Evolutionary conservation across 169 alveolate genomes (phyloP).

Genomic region (Theileria parva): DNA sequence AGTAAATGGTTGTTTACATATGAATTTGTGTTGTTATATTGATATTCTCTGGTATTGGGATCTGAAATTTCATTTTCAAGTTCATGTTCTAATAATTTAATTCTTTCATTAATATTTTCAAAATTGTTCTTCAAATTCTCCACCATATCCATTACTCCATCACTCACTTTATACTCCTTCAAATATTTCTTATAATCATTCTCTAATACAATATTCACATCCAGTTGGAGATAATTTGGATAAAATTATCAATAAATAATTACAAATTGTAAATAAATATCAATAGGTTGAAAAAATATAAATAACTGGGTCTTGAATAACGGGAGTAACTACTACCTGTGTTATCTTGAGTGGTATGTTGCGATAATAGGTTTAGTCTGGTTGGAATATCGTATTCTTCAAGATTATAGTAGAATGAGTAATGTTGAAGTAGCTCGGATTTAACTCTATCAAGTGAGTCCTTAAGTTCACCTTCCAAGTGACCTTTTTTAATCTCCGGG

Average conservation of each 20-base stretch:
- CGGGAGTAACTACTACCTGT: not conserved
- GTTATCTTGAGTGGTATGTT: slow-evolving; percentile 13
- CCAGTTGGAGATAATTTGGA: not conserved
- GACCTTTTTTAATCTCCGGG: slow-evolving; percentile 34
- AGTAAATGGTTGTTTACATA: not conserved
- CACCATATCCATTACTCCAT: slow-evolving; percentile 46
- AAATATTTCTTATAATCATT: not conserved
- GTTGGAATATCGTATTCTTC: slow-evolving; percentile 54
- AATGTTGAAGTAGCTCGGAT: slow-evolving; percentile 53
- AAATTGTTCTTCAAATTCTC: slow-evolving; percentile 50
- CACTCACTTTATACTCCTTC: slow-evolving; percentile 24
- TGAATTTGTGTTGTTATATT: slow-evolving; percentile 9
- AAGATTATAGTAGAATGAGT: slow-evolving; percentile 60
- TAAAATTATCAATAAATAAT: too few relatives aligned
- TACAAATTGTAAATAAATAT: too few relatives aligned
- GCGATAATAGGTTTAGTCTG: slow-evolving; percentile 46
- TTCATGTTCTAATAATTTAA: slow-evolving; percentile 49
- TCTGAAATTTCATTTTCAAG: slow-evolving; percentile 47
- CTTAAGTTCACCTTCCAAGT: slow-evolving; percentile 46
- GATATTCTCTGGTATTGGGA: slow-evolving; percentile 61
- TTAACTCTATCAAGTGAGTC: slow-evolving; percentile 55
- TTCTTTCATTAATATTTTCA: slow-evolving; percentile 34
- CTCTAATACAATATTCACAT: not conserved
- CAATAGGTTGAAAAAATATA: not conserved
- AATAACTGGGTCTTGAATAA: too few relatives aligned